Evolutionary conservation across 1,284 basidiomycete genomes (phyloP), one percentile per base, ranked within the genome.

Genomic region (Kwoniella shivajii): DNA sequence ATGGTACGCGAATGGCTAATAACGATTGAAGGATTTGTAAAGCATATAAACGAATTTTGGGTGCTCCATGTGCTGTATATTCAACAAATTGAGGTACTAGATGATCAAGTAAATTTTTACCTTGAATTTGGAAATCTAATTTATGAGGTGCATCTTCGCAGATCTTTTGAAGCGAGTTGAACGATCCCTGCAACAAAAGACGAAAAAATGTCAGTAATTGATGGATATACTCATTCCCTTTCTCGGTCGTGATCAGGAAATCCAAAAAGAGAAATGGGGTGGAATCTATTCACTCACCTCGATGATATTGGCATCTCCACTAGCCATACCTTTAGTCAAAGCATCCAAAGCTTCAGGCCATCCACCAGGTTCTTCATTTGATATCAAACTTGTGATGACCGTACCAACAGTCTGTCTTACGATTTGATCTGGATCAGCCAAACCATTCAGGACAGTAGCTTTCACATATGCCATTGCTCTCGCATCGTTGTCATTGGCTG

Each of bases 131-230:
- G 64, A 96, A 86, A 77, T 98, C 95, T 76, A 99, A 84, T 78
- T 95, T 93, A 61, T 90, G 86, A 5, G 95, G 93, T 64, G 94
- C 95, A 75, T 99, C 96, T 79, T 98, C 92, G 77, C 92, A 95
- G 54, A 96, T 88, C 77, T 96, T 97, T 75, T 94, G 89, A 50
- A 99, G 84, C 6, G 93, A 89, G 73, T 90, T 90, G 80, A 98
- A 96, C 14, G 93, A 91, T 47, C 91, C 91, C 92, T 97, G 67
- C 2, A 16, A 48, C 36, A 16, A 31, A 13, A 20, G 22, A 22
- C 14, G 38, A 36, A 29, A 50, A 10, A 30, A 6, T 13, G 45
- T 22, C 22, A 45, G 16, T 34, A 9, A 34, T 9, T 16, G 9
- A 34, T 34, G 16, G 9, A 9, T 16, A 16, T 34, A 34, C 33